Evolutionary conservation across 768 basidiomycete genomes (phyloP), one percentile per base, ranked within the genome.

Genomic region (Omphalotus guepiniiformis): DNA sequence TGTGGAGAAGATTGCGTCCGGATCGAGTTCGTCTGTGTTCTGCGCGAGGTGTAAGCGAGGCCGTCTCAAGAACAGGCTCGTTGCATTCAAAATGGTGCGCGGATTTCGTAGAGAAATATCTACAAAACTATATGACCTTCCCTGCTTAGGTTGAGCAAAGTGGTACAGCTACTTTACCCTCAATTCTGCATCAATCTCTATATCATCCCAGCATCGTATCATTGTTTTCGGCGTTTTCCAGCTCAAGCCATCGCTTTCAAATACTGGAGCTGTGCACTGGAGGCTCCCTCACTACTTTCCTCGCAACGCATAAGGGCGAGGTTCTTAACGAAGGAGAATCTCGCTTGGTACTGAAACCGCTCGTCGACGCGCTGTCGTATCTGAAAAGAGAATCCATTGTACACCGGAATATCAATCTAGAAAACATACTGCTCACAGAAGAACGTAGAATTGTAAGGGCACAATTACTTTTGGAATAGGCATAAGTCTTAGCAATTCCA

Each of bases 191-290:
- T 49, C 66, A 65, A 37, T 57, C 69, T 1, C 61, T 79, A 15
- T 69, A 69, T 51, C 78, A 80, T 56, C 78, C 78, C 4, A 69
- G 67, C 32, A 65, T 80, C 42, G 64, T 75, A 13, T 68, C 76
- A 19, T 55, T 79, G 3, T 62, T 75, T n/a, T 71, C 71, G 8
- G 55, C 55, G 2, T 75, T 77, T 48, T 50, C 55, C 25, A 61
- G 67, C 0, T 50, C 62, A 15, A 54, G 52, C 4, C 62, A 61
- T 2, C 53, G 56, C 27, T 71, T 66, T 45, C 68, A 75, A 25
- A 60, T 75, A 8, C 54, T 78, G 6, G 78, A 80, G 48, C 59
- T 71, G n/a, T 78, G 76, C 39, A 52, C 64, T 1, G 51, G 61
- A 4, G 76, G 76, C 15, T 67, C 58, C 37, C 61, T 79, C 2